phyloP scores from a whole-genome alignment of 768 basidiomycete genomes.

The Roridomyces roridus region DNA sequence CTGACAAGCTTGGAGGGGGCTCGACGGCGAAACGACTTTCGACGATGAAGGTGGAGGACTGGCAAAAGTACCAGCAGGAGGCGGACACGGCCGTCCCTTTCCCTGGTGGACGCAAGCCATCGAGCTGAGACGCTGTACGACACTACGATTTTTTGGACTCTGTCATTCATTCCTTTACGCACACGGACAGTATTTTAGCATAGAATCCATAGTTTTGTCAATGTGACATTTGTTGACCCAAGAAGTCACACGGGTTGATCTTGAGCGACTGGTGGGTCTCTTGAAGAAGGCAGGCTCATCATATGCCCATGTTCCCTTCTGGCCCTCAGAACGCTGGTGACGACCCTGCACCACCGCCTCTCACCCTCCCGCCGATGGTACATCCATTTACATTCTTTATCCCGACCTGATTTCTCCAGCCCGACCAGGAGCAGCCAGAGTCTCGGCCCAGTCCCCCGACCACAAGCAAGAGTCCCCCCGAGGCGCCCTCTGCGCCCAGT shows the following conservation, averaged over 20 bases:
- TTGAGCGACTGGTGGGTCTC: no score
- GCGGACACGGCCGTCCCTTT: slow-evolving; percentile 59
- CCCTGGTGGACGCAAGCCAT: slow-evolving; percentile 48
- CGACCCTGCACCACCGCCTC: not conserved
- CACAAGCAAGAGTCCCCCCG: slow-evolving; percentile 2
- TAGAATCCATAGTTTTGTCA: not conserved
- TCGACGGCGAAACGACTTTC: slow-evolving; percentile 69
- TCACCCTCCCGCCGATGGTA: no score
- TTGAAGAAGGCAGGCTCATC: no score
- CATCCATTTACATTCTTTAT: no score
- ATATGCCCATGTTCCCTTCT: not conserved
- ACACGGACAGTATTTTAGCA: slow-evolving; percentile 7
- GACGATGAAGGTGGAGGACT: slow-evolving; percentile 84
- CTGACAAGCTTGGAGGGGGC: slow-evolving; percentile 55
- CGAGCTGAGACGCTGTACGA: slow-evolving; percentile 33
- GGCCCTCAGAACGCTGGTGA: no score
- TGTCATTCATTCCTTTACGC: slow-evolving; percentile 19
- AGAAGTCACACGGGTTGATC: no score
- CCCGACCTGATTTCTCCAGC: not conserved
- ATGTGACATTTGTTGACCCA: no score
- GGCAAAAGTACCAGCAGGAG: slow-evolving; percentile 77
- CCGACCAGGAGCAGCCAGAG: slow-evolving; percentile 5
- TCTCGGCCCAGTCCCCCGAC: slow-evolving; percentile 1
- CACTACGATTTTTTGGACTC: slow-evolving; percentile 21
- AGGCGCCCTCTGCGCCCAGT: slow-evolving; percentile 11